Conservation (phyloP, 768 basidiomycete species). For the Mycena indigotica region DNA sequence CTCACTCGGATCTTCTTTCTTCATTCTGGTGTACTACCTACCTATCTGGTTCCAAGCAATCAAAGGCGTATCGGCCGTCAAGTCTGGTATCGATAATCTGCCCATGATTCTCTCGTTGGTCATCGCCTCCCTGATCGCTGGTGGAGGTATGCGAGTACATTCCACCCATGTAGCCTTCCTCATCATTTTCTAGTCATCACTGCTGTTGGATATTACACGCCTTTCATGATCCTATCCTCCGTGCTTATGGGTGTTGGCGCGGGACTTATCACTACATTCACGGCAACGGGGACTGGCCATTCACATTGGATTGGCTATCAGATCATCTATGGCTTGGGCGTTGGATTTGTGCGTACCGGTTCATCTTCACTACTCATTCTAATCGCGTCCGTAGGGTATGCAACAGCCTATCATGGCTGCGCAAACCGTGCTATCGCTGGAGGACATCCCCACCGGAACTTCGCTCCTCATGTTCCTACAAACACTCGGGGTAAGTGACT, state of each 20-base stretch:
- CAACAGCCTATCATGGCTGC: slow-evolving; percentile 25
- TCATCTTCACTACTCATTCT: background rate
- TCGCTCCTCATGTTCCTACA: slow-evolving; percentile 26
- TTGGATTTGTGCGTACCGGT: slow-evolving; percentile 26
- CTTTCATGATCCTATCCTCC: slow-evolving; percentile 32
- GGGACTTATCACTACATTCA: slow-evolving; percentile 38
- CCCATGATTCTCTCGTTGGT: slow-evolving; percentile 41
- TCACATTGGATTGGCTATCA: slow-evolving; percentile 29
- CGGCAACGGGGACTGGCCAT: slow-evolving; percentile 19
- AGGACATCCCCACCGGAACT: slow-evolving; percentile 24
- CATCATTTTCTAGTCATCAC: slow-evolving; percentile 30
- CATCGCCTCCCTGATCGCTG: slow-evolving; percentile 38
- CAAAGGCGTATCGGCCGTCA: slow-evolving; percentile 37
- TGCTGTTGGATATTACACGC: slow-evolving; percentile 37
- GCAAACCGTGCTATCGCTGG: slow-evolving; percentile 22
- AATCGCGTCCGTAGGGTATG: slow-evolving; percentile 8
- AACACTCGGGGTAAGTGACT: slow-evolving; percentile 24
- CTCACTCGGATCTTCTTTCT: slow-evolving; percentile 5
- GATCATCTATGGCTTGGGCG: slow-evolving; percentile 31
- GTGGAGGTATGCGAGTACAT: slow-evolving; percentile 26
- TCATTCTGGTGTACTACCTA: slow-evolving; percentile 25
- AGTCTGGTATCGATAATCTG: slow-evolving; percentile 35
- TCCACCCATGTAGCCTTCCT: too few species aligned
- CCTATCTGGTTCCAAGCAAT: slow-evolving; percentile 38
- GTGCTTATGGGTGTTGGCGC: slow-evolving; percentile 36